phyloP scores from a whole-genome alignment of 257 asterid species.

The Anisodus tanguticus region DNA sequence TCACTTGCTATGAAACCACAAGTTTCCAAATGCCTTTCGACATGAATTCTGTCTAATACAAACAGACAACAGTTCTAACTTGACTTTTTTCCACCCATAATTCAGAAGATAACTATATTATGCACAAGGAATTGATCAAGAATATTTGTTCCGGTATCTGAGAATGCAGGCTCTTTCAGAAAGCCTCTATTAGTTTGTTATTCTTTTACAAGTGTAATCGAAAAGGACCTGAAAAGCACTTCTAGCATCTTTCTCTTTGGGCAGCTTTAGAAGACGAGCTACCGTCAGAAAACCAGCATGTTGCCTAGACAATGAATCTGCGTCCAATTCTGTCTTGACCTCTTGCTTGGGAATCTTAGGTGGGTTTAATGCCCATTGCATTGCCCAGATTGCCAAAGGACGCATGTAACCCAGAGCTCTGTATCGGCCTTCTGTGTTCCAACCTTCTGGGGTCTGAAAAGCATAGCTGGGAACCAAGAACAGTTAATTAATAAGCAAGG shows the following conservation, averaged over 20 bases:
- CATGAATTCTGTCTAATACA: not conserved
- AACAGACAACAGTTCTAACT: not conserved
- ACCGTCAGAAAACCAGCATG: conserved; percentile 77
- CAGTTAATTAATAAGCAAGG: not conserved
- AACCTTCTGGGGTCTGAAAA: conserved; percentile 92
- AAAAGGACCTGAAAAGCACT: conserved; percentile 71
- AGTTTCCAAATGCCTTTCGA: not conserved
- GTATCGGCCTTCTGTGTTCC: conserved; percentile 74
- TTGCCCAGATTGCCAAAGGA: conserved; percentile 94
- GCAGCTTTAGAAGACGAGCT: conserved; percentile 71
- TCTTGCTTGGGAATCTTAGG: conserved; percentile 51
- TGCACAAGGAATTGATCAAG: conserved; percentile 19
- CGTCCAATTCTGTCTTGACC: conserved; percentile 49
- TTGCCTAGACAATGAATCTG: conserved; percentile 64
- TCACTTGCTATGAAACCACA: not conserved
- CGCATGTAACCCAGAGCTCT: conserved; percentile 89
- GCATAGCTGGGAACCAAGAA: conserved; percentile 57
- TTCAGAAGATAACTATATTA: not conserved
- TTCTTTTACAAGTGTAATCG: conserved; percentile 79
- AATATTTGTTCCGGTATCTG: conserved; percentile 16
- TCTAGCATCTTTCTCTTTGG: conserved; percentile 69
- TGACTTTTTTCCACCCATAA: no score
- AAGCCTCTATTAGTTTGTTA: conserved; percentile 37
- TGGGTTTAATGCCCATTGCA: conserved; percentile 91
- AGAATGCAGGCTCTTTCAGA: not conserved